Percentiles rank a stretch among this genome's conserved stretches.
phyloP scores from a whole-genome alignment of 1,284 basidiomycete species.

The Chalciporus sp. region DNA sequence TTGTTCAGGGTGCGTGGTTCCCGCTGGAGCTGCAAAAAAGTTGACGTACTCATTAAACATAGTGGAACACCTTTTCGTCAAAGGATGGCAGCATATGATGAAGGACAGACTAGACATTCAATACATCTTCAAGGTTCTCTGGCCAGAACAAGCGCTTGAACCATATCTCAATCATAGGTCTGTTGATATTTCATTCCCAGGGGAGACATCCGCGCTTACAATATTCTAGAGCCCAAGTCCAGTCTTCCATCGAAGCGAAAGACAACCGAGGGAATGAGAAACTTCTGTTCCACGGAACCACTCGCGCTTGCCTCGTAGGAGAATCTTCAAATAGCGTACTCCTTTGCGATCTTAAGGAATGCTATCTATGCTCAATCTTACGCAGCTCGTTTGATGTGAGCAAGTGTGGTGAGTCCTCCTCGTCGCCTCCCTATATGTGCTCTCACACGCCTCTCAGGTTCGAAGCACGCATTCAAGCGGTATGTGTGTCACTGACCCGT shows the following conservation, averaged over 20 bases:
- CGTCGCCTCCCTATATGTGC: not conserved
- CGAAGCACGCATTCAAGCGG: slow-evolving; percentile 57
- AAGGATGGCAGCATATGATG: slow-evolving; percentile 59
- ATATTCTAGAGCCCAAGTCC: slow-evolving; percentile 29
- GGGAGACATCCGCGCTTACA: slow-evolving; percentile 1
- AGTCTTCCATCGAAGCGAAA: slow-evolving; percentile 26
- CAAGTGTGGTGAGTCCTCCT: slow-evolving; percentile 48
- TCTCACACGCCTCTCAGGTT: slow-evolving; percentile 39
- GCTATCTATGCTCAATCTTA: slow-evolving; percentile 55
- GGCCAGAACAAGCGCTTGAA: slow-evolving; percentile 44
- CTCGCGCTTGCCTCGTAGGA: slow-evolving; percentile 53
- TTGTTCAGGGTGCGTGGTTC: slow-evolving; percentile 27
- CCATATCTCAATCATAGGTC: slow-evolving; percentile 55
- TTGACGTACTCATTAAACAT: slow-evolving; percentile 3
- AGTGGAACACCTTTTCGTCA: slow-evolving; percentile 55
- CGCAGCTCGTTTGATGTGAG: slow-evolving; percentile 55
- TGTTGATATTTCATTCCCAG: slow-evolving; percentile 12
- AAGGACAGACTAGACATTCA: slow-evolving; percentile 53
- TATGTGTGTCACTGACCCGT: slow-evolving; percentile 19
- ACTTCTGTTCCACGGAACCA: slow-evolving; percentile 64
- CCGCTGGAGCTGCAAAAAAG: not conserved
- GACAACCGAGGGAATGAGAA: slow-evolving; percentile 49
- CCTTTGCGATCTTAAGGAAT: slow-evolving; percentile 50
- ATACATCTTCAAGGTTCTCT: slow-evolving; percentile 54
- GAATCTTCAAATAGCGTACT: slow-evolving; percentile 46